Base-by-base conservation (phyloP, 192 early-diverging fungal species). In the Gonapodya sp. region DNA sequence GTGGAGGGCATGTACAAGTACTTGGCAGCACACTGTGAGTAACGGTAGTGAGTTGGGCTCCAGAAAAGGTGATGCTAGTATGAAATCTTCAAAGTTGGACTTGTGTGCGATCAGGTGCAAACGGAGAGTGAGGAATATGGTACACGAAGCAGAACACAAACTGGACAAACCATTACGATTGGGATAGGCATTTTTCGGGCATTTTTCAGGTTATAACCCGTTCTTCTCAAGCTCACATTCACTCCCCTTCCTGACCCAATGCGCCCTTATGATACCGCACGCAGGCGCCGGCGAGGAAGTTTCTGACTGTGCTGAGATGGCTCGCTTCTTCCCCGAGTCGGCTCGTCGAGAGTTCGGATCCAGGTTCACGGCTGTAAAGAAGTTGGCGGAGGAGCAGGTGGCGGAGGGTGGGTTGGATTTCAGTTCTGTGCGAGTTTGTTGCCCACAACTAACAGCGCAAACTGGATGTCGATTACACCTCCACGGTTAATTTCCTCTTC, bases 1-100 rank as follows among this genome's bases (percentile, higher is more conserved):
- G 46, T 64, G 46, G 46, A 64, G 24, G 46, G 8, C 8, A 64
- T 64, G 46, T 64, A 64, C 24, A 64, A 64, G 46, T 64, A 64
- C 46, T 64, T 64, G 46, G 46, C 46, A 64, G 46, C 46, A 16
- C 46, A 64, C 46, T 64, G 46, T 64, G 46, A 64, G 46, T 64
- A 64, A n/a, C n/a, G n/a, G n/a, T n/a, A n/a, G n/a, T n/a, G n/a
- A n/a, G n/a, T n/a, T n/a, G n/a, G n/a, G n/a, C n/a, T n/a, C n/a
- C n/a, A n/a, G n/a, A n/a, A n/a, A n/a, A n/a, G n/a, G n/a, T n/a
- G n/a, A n/a, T n/a, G n/a, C n/a, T n/a, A n/a, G n/a, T n/a, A n/a
- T n/a, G n/a, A n/a, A n/a, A n/a, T n/a, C n/a, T n/a, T n/a, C n/a
- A n/a, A n/a, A n/a, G n/a, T n/a, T n/a, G n/a, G 46, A 64, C 8